Evolutionary conservation across 2,329 filamentous ascomycete species (phyloP).

Genomic region (Trichoderma polysporum): DNA sequence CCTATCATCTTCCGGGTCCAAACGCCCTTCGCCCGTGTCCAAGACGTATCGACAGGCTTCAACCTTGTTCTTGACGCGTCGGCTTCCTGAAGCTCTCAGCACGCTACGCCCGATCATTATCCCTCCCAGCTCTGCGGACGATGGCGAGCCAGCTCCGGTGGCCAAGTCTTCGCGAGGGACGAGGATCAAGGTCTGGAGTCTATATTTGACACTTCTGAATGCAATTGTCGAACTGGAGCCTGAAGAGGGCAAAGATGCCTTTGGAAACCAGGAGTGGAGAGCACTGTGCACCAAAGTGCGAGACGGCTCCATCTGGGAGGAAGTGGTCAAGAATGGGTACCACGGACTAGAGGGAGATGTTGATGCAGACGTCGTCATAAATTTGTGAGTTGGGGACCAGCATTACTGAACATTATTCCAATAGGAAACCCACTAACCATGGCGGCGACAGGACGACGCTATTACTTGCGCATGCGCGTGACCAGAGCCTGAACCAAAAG

Average conservation of each 20-base stretch:
- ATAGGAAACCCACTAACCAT: not conserved
- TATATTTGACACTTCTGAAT: conserved; percentile 92
- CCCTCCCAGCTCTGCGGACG: conserved; percentile 49
- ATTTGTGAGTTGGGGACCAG: conserved; percentile 58
- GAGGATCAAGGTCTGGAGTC: conserved; percentile 93
- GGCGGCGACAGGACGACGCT: conserved; percentile 70
- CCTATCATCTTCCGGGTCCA: conserved; percentile 59
- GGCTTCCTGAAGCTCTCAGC: conserved; percentile 83
- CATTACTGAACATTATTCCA: not conserved
- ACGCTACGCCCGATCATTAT: conserved; percentile 81
- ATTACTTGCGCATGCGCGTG: conserved; percentile 82
- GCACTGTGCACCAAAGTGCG: conserved; percentile 78
- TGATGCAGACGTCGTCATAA: conserved; percentile 91
- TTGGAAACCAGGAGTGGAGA: conserved; percentile 85
- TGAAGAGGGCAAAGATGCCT: conserved; percentile 85
- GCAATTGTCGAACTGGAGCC: conserved; percentile 84
- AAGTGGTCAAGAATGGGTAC: conserved; percentile 84
- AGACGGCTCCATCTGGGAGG: conserved; percentile 91
- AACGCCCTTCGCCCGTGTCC: conserved; percentile 72
- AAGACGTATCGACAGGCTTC: conserved; percentile 93
- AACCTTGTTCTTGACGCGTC: conserved; percentile 90
- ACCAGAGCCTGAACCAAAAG: conserved; percentile 81
- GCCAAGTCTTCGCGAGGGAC: conserved; percentile 77
- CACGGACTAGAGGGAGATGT: conserved; percentile 85
- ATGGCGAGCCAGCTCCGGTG: conserved; percentile 67